These are phyloP conservation scores for Groenewaldozyma salmanticensis DNA, from an alignment of 805 yeast genomes.

Conservation along the genomic window DNA sequence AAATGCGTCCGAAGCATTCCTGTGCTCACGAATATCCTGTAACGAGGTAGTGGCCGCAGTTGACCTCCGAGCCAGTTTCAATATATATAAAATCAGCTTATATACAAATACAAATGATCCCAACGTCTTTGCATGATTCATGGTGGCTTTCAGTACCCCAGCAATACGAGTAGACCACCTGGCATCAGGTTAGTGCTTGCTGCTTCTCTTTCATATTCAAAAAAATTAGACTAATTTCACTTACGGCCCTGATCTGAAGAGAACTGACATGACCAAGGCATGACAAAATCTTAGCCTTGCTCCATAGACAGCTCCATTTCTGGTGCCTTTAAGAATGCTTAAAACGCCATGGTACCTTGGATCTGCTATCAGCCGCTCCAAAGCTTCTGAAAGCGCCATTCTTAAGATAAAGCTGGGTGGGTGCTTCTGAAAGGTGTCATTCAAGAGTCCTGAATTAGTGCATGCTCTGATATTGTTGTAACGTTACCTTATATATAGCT, in stretches of 20 bases:
- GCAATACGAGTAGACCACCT: background rate
- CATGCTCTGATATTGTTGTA: too few species aligned
- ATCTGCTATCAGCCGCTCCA: slow-evolving; percentile 22
- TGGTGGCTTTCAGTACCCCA: slow-evolving; percentile 38
- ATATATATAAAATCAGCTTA: slow-evolving; percentile 29
- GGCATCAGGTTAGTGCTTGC: background rate
- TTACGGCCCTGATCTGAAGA: slow-evolving; percentile 44
- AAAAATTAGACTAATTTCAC: slow-evolving; percentile 5
- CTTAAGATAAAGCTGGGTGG: too few species aligned
- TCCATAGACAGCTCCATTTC: slow-evolving; percentile 48
- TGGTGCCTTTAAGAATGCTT: slow-evolving; percentile 31
- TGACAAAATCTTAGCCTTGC: slow-evolving; percentile 54
- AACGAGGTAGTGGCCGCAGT: slow-evolving; percentile 7
- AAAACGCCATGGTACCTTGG: slow-evolving; percentile 30
- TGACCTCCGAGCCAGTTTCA: slow-evolving; percentile 14
- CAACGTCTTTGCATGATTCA: slow-evolving; percentile 44
- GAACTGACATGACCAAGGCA: slow-evolving; percentile 50
- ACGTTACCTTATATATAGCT: too few species aligned
- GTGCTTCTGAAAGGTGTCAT: too few species aligned
- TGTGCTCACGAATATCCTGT: slow-evolving; percentile 10
- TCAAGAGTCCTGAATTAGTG: too few species aligned
- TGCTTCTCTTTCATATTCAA: too few species aligned
- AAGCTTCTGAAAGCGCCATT: too few species aligned
- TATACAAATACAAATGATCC: slow-evolving; percentile 49
- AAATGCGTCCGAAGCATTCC: slow-evolving; percentile 19